A percentile compares a stretch with the other conserved stretches of the same genome.
Evolutionary conservation across 495 filamentous ascomycete species (phyloP).

Genomic region (Penicillium crystallinum): DNA sequence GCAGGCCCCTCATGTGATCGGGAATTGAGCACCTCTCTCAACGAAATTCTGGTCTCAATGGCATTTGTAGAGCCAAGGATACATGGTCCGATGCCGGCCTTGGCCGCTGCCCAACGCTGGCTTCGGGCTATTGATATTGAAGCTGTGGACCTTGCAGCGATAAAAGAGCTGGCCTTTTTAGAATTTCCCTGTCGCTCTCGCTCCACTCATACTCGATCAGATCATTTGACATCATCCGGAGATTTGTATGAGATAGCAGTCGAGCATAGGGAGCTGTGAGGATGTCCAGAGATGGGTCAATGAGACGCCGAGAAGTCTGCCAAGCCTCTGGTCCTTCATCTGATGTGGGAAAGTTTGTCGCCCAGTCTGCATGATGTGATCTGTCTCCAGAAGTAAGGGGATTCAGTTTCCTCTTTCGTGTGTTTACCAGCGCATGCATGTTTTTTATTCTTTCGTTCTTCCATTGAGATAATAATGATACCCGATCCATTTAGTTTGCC

Average conservation of each 20-base stretch:
- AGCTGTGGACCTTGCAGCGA: background rate
- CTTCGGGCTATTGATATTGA: background rate
- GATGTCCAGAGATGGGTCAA: background rate
- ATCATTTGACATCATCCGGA: background rate
- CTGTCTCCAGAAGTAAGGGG: background rate
- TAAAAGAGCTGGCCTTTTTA: background rate
- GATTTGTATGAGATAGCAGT: background rate
- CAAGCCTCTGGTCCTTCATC: background rate
- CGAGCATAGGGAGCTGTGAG: background rate
- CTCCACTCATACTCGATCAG: background rate
- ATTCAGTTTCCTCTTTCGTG: background rate
- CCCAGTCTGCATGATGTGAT: background rate
- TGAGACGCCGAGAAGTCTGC: background rate
- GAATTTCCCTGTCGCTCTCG: background rate
- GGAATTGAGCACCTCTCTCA: background rate
- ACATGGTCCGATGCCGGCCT: background rate
- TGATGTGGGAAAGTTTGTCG: background rate
- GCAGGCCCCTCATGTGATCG: background rate
- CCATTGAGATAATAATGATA: conserved; percentile 2
- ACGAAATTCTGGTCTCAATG: background rate
- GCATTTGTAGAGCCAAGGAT: background rate
- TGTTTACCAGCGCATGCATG: background rate
- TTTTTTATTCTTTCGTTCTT: background rate
- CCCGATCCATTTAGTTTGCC: background rate
- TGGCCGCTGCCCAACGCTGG: background rate